phyloP scores from a whole-genome alignment of 1,284 basidiomycete species.

The Irpex sp. region DNA sequence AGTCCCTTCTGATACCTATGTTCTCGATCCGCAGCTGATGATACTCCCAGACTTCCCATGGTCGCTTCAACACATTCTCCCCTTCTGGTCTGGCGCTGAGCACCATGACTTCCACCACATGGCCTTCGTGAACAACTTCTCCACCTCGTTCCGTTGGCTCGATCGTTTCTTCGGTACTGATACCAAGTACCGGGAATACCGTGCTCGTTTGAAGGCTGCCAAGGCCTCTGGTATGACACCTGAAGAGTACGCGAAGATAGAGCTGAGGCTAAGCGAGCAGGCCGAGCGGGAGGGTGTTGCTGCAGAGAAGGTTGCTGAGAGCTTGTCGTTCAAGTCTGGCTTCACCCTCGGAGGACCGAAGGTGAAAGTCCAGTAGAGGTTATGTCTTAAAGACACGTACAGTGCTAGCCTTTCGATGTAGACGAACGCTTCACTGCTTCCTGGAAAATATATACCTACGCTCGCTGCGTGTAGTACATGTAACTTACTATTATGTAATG shows the following conservation, averaged over 20 bases:
- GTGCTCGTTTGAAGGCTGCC: constrained; percentile 48
- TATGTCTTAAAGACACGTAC: neutral
- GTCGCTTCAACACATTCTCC: constrained; percentile 92
- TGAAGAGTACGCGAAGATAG: constrained; percentile 48
- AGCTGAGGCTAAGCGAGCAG: constrained; percentile 55
- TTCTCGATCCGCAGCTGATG: neutral
- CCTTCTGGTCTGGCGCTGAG: constrained; percentile 98
- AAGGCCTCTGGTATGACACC: constrained; percentile 45
- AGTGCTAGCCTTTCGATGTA: neutral
- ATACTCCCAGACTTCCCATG: constrained; percentile 78
- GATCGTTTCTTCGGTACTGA: constrained; percentile 86
- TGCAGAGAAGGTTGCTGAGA: constrained; percentile 62
- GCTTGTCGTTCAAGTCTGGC: constrained; percentile 16
- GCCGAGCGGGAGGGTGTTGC: constrained; percentile 67
- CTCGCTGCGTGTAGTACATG: neutral
- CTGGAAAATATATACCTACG: neutral
- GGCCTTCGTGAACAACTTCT: constrained; percentile 87
- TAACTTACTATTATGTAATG: neutral
- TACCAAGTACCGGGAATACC: constrained; percentile 77
- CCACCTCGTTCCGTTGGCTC: constrained; percentile 91
- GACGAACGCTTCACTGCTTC: neutral
- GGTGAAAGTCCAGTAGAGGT: constrained; percentile 20
- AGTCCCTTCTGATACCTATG: constrained; percentile 16
- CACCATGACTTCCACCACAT: constrained; percentile 98
- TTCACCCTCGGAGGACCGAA: constrained; percentile 16